Evolutionary conservation across 768 basidiomycete species (phyloP), one percentile per base, ranked within the genome.

Genomic region (Obba rivulosa): DNA sequence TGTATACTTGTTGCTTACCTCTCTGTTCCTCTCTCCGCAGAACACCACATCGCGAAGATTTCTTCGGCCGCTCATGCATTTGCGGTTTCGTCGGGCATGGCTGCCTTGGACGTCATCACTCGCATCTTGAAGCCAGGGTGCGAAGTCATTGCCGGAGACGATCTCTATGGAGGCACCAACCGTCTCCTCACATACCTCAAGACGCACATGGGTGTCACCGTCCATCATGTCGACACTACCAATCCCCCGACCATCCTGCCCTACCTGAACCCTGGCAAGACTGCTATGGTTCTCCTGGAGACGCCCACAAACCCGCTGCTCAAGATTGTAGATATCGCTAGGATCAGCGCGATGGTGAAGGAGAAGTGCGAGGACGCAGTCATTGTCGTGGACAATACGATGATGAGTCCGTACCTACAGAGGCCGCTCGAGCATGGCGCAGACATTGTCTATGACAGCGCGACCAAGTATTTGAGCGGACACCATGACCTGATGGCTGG

Each of bases 401-500:
- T 98, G 96, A 97, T 98, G 95, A 96, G 93, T 62, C 95, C 96
- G 14, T 98, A 97, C 68, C 75, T 98, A 8, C 93, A 95, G 63
- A 73, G 94, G 49, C 96, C 96, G 10, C 78, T 98, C 34, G 92
- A 98, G 60, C 86, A 96, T 44, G 96, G 95, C 14, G 91, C 91
- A 41, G 96, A 99, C 63, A 82, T 99, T 47, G 94, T 97, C 8
- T 99, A 99, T 61, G 96, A 99, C 67, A 94, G 92, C 50, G 96
- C 85, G 9, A 98, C 96, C 20, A 99, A 99, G 64, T 98, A 98
- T 67, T 76, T 99, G 40, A 92, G 89, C 49, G 96, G 96, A 8
- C 96, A 99, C 61, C 96, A 99, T 68, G 96, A 99, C 64, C 81
- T 99, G 54, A 99, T 99, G 96, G 95, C 96, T 0, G 96, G 96